A percentile compares a stretch with the other conserved stretches of the same genome.
phyloP scores from a whole-genome alignment of 352 stramenopile species.

The Pythium scleroteichum region DNA sequence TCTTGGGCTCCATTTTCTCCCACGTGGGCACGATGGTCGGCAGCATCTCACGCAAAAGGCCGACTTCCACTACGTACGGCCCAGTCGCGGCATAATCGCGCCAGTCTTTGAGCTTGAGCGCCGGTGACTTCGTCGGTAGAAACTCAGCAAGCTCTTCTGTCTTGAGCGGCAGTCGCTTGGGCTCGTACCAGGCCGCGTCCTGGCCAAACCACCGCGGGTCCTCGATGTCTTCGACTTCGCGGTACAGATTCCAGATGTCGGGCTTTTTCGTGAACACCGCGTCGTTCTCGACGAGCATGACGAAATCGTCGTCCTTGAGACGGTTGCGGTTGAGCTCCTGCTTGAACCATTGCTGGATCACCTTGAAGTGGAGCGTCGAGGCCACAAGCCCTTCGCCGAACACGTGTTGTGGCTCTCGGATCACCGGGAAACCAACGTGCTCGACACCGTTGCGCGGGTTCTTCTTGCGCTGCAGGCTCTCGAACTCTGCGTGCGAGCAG shows the following conservation, averaged over 20 bases:
- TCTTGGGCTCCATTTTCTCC: conserved; percentile 44
- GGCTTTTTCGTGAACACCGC: conserved; percentile 81
- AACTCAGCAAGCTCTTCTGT: conserved; percentile 37
- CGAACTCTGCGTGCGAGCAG: conserved; percentile 46
- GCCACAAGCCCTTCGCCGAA: conserved; percentile 67
- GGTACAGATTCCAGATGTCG: conserved; percentile 70
- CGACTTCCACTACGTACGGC: conserved; percentile 68
- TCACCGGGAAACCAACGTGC: conserved; percentile 42
- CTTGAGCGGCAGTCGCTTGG: conserved; percentile 45
- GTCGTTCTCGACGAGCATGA: conserved; percentile 82
- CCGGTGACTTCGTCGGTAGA: conserved; percentile 43
- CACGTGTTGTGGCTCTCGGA: conserved; percentile 19
- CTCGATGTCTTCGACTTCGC: conserved; percentile 59
- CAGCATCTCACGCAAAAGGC: conserved; percentile 48
- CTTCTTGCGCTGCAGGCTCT: conserved; percentile 46
- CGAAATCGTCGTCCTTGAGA: conserved; percentile 54
- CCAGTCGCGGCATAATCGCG: conserved; percentile 68
- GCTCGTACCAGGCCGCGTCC: conserved; percentile 82
- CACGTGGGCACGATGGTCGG: conserved; percentile 51
- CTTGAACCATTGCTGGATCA: conserved; percentile 60
- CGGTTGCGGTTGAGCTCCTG: conserved; percentile 34
- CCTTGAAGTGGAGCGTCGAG: conserved; percentile 59
- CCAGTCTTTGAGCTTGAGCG: conserved; percentile 59
- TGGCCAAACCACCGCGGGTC: conserved; percentile 62
- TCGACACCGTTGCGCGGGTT: conserved; percentile 49